Evolutionary conservation across 2,329 filamentous ascomycete species (phyloP).

Genomic region (Monilinia polystroma): DNA sequence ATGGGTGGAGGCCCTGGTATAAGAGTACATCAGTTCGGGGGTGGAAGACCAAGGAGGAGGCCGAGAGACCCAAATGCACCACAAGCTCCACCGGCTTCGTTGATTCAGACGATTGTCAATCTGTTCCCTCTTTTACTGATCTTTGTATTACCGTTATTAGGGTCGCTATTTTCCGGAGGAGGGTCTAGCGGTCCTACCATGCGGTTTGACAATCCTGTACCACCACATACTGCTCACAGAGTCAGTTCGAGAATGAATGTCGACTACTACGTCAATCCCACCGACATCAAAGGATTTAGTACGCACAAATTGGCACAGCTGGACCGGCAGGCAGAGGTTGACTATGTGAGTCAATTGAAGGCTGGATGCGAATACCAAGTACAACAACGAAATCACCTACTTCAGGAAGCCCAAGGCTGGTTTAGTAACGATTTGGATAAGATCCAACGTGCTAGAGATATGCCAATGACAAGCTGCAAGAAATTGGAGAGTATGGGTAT

Average conservation of each 20-base stretch:
- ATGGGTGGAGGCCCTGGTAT: constrained; percentile 89
- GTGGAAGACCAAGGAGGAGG: constrained; percentile 70
- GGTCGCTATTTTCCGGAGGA: constrained; percentile 69
- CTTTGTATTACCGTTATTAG: constrained; percentile 81
- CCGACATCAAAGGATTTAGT: constrained; percentile 70
- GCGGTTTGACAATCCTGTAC: constrained; percentile 68
- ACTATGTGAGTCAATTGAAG: constrained; percentile 66
- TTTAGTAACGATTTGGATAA: constrained; percentile 64
- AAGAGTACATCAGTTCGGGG: constrained; percentile 93
- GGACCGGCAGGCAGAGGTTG: constrained; percentile 73
- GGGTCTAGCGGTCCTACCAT: constrained; percentile 63
- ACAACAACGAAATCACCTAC: constrained; percentile 52
- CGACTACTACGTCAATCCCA: constrained; percentile 82
- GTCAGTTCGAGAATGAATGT: constrained; percentile 69
- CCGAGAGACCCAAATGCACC: constrained; percentile 61
- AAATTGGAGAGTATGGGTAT: constrained; percentile 52
- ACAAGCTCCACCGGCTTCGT: constrained; percentile 50
- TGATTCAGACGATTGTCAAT: constrained; percentile 60
- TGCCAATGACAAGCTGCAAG: constrained; percentile 60
- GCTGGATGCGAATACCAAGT: constrained; percentile 74
- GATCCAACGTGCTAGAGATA: constrained; percentile 49
- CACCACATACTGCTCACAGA: constrained; percentile 73
- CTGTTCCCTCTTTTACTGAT: constrained; percentile 86
- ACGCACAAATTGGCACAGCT: constrained; percentile 68
- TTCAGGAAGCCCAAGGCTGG: constrained; percentile 69